Conservation (phyloP, 2,329 filamentous ascomycete species). For the Penicillium frequentans region DNA sequence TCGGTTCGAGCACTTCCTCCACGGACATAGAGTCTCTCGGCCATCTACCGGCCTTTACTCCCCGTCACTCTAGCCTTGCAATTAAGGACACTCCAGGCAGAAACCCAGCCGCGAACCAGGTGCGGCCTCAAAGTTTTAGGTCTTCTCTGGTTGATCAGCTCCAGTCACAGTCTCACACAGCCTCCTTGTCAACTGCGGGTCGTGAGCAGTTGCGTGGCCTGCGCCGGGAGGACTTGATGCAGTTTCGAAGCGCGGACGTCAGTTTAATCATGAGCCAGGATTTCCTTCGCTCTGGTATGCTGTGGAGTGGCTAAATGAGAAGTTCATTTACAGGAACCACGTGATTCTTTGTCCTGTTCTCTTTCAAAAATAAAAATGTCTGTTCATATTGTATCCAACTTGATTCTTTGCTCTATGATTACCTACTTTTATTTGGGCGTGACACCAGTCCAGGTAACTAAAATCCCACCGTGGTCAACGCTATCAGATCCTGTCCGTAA, state of each 20-base stretch:
- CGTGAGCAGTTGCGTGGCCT: conserved; percentile 34
- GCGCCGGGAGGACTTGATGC: conserved; percentile 34
- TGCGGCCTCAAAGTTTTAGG: conserved; percentile 16
- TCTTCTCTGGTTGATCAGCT: conserved; percentile 12
- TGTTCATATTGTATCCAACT: no score
- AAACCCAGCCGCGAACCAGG: conserved; percentile 10
- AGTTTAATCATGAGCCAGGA: conserved; percentile 37
- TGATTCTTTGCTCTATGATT: no score
- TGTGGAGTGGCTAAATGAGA: conserved; percentile 8
- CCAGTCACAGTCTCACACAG: conserved; percentile 17
- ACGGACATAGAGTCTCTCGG: conserved; percentile 32
- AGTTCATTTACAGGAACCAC: no score
- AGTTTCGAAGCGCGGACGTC: conserved; percentile 41
- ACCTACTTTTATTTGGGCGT: no score
- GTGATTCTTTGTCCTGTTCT: background rate
- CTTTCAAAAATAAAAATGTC: background rate
- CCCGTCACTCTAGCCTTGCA: conserved; percentile 23
- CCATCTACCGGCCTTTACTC: conserved; percentile 35
- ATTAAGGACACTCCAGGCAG: conserved; percentile 7
- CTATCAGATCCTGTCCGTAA: no score
- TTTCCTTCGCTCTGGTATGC: conserved; percentile 29
- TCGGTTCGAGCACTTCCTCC: conserved; percentile 30
- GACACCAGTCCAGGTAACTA: no score
- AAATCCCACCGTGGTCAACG: no score
- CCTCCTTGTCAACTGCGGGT: conserved; percentile 28